These are phyloP conservation scores for Trametopsis cervina DNA, from an alignment of 768 basidiomycete species.

Conservation along the genomic window DNA sequence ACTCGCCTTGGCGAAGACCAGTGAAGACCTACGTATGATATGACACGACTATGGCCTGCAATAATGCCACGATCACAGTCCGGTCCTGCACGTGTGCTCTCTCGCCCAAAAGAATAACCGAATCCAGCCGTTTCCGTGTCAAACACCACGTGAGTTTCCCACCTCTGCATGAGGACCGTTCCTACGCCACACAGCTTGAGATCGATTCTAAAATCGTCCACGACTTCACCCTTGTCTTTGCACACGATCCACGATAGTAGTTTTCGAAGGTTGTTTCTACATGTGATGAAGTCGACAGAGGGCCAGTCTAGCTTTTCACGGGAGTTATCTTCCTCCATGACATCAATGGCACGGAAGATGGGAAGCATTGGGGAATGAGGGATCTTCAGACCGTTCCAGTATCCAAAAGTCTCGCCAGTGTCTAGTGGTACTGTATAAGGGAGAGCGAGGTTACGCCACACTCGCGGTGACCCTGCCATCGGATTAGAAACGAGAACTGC, in stretches of 20 bases:
- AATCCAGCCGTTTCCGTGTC: constrained; percentile 30
- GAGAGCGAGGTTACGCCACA: constrained; percentile 41
- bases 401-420: constrained; percentile 38
- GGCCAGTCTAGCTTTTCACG: constrained; percentile 29
- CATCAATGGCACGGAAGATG: constrained; percentile 53
- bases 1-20: neutral
- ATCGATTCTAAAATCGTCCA: constrained; percentile 55
- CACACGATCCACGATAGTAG: neutral
- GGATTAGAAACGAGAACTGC: constrained; percentile 4
- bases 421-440: constrained; percentile 55
- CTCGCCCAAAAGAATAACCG: constrained; percentile 52
- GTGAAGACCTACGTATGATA: constrained; percentile 20
- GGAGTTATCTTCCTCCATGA: constrained; percentile 19
- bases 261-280: constrained; percentile 42
- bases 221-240: neutral
- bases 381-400: constrained; percentile 51
- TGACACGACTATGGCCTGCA: constrained; percentile 18
- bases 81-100: constrained; percentile 13
- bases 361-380: constrained; percentile 39
- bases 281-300: constrained; percentile 43
- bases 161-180: constrained; percentile 56
- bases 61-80: constrained; percentile 11
- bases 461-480: constrained; percentile 48
- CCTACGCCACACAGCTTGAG: constrained; percentile 49
- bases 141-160: constrained; percentile 30